These are phyloP conservation scores for Fraxinus americana DNA, from an alignment of 257 asterid genomes.

Conservation along the genomic window DNA sequence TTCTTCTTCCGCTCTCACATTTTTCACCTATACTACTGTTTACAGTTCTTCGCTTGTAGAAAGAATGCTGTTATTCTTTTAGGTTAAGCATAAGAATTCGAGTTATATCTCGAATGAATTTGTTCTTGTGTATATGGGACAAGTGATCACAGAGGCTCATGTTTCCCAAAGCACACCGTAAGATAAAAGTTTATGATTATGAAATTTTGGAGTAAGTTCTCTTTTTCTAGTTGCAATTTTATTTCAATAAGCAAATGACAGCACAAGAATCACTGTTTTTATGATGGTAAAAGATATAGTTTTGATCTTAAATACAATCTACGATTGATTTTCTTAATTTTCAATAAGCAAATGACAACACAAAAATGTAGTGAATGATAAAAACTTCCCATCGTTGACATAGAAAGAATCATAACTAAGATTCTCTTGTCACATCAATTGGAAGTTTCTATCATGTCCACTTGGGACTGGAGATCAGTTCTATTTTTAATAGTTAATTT, in stretches of 20 bases:
- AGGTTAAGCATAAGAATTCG: constrained; percentile 52
- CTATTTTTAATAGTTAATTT: too few species aligned
- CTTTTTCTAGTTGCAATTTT: constrained; percentile 2
- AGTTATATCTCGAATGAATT: constrained; percentile 43
- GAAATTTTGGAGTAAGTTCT: constrained; percentile 3
- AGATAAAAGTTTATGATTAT: not conserved
- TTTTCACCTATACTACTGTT: constrained; percentile 26
- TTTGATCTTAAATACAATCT: too few species aligned
- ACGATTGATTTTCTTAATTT: too few species aligned
- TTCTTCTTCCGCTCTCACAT: constrained; percentile 13
- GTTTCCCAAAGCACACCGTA: not conserved
- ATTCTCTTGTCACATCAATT: too few species aligned
- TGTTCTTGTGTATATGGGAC: constrained; percentile 36
- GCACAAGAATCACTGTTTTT: not conserved
- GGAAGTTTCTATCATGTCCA: too few species aligned
- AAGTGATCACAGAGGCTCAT: not conserved
- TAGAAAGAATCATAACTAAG: too few species aligned
- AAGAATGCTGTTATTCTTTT: constrained; percentile 49
- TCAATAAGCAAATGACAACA: too few species aligned
- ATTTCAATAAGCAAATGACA: not conserved
- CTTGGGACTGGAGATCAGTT: too few species aligned
- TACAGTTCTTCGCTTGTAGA: constrained; percentile 35
- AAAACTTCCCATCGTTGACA: too few species aligned
- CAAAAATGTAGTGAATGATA: too few species aligned
- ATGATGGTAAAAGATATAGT: constrained; percentile 10